Evolutionary conservation across 2,329 filamentous ascomycete genomes (phyloP).

Genomic region (Aspergillus ruber): DNA sequence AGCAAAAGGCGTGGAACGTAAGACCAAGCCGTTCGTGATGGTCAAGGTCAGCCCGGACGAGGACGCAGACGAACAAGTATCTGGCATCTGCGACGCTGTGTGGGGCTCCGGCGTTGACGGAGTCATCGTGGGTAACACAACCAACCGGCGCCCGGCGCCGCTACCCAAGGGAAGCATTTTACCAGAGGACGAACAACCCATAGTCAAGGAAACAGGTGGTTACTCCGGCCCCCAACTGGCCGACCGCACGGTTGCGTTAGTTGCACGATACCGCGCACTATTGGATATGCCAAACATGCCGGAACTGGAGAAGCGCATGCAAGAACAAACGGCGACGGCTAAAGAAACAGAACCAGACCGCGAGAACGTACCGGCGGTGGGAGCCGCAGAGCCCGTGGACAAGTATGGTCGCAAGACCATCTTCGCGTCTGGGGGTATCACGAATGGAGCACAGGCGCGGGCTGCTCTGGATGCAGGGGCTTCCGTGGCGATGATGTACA

Average conservation of each 20-base stretch:
- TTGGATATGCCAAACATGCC: conserved; percentile 49
- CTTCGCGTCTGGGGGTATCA: conserved; percentile 91
- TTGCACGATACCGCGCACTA: conserved; percentile 68
- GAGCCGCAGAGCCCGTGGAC: conserved; percentile 10
- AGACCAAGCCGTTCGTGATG: conserved; percentile 76
- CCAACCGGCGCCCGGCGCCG: conserved; percentile 69
- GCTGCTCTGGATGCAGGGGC: conserved; percentile 82
- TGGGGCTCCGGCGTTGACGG: conserved; percentile 82
- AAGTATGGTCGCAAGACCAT: conserved; percentile 60
- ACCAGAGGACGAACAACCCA: conserved; percentile 58
- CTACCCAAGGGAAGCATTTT: conserved; percentile 62
- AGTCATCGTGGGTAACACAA: conserved; percentile 95
- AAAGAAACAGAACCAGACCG: conserved; percentile 16
- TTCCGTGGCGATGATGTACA: conserved; percentile 87
- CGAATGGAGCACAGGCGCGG: conserved; percentile 75
- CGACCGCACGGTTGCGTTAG: conserved; percentile 68
- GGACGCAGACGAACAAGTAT: conserved; percentile 74
- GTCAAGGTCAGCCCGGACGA: conserved; percentile 98
- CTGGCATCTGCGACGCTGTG: conserved; percentile 81
- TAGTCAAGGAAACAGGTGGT: conserved; percentile 72
- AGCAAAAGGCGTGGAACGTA: conserved; percentile 62
- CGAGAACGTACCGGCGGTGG: conserved; percentile 13
- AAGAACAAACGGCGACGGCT: conserved; percentile 7
- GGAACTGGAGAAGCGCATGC: conserved; percentile 7
- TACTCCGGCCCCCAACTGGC: conserved; percentile 91